Evolutionary conservation across 2,329 filamentous ascomycete species (phyloP).

Genomic region (Calonectria fujianensis): DNA sequence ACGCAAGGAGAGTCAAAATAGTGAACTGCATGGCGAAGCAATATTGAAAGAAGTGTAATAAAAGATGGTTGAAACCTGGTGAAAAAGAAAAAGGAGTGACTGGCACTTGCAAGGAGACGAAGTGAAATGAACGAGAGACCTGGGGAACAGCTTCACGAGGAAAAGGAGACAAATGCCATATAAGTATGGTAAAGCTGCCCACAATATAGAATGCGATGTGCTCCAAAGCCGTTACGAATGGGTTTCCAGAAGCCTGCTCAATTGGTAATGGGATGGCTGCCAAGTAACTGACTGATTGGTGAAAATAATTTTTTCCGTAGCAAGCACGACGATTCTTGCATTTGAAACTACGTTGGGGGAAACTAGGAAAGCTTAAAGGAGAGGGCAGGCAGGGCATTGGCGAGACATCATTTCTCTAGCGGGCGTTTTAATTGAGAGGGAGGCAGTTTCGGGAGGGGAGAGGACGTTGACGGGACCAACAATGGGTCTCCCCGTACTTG

Average conservation of each 20-base stretch:
- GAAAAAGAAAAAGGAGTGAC: slow-evolving; percentile 30
- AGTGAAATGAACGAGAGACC: not conserved
- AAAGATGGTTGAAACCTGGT: slow-evolving; percentile 29
- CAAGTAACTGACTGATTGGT: slow-evolving; percentile 27
- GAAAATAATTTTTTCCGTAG: slow-evolving; percentile 30
- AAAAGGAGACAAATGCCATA: not conserved
- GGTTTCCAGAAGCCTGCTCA: not conserved
- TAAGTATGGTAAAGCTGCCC: not conserved
- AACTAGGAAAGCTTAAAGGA: slow-evolving; percentile 31
- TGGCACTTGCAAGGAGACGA: slow-evolving; percentile 19
- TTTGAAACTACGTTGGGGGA: slow-evolving; percentile 28
- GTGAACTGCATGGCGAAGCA: slow-evolving; percentile 45
- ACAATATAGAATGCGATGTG: not conserved
- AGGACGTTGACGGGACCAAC: slow-evolving; percentile 4
- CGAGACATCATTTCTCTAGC: not conserved
- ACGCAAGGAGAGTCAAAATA: slow-evolving; percentile 44
- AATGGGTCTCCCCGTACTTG: not conserved
- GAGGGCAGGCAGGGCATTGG: not conserved
- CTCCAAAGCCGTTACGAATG: not conserved
- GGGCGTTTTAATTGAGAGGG: slow-evolving; percentile 16
- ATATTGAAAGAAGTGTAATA: not conserved
- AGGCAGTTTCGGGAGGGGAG: not conserved
- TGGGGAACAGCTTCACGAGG: not conserved
- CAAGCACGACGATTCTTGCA: not conserved
- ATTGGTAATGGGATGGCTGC: not conserved